Conservation (phyloP, 1,284 basidiomycete genomes). For the Ganoderma multipileum region DNA sequence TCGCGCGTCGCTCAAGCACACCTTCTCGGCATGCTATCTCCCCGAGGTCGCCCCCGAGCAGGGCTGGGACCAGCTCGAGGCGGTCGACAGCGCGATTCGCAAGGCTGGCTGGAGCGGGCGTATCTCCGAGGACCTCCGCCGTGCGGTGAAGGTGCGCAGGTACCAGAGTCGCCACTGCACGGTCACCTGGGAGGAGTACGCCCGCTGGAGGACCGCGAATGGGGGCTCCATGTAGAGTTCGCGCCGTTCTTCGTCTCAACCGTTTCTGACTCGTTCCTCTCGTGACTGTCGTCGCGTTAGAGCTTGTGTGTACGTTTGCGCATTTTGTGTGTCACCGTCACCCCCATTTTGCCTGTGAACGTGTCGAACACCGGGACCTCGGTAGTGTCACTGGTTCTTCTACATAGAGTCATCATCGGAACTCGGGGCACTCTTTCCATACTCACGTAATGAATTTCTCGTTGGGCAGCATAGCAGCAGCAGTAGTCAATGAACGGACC, state of each 20-base stretch:
- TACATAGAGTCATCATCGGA: not conserved
- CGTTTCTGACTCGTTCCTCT: not conserved
- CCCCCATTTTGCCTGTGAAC: constrained; percentile 1
- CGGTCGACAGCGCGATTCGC: constrained; percentile 89
- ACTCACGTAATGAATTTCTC: constrained; percentile 2
- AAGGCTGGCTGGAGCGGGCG: constrained; percentile 90
- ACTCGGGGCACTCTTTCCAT: constrained; percentile 5
- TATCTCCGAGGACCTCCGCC: constrained; percentile 85
- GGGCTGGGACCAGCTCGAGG: constrained; percentile 91
- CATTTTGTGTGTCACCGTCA: not conserved
- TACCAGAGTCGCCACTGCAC: constrained; percentile 86
- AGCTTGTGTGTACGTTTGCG: not conserved
- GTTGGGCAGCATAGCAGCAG: constrained; percentile 3
- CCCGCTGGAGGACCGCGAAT: constrained; percentile 68
- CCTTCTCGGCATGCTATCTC: constrained; percentile 91
- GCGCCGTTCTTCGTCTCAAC: not conserved
- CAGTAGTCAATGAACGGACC: constrained; percentile 13
- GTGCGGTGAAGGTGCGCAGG: constrained; percentile 78
- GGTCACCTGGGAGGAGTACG: constrained; percentile 81
- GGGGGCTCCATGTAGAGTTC: constrained; percentile 43
- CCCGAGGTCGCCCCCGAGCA: constrained; percentile 93
- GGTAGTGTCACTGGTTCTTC: not conserved
- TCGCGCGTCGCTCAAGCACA: constrained; percentile 58
- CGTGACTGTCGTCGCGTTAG: not conserved
- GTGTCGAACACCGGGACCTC: constrained; percentile 2